Evolutionary conservation across 2,329 filamentous ascomycete genomes (phyloP).

Genomic region (Venturia oleaginea): DNA sequence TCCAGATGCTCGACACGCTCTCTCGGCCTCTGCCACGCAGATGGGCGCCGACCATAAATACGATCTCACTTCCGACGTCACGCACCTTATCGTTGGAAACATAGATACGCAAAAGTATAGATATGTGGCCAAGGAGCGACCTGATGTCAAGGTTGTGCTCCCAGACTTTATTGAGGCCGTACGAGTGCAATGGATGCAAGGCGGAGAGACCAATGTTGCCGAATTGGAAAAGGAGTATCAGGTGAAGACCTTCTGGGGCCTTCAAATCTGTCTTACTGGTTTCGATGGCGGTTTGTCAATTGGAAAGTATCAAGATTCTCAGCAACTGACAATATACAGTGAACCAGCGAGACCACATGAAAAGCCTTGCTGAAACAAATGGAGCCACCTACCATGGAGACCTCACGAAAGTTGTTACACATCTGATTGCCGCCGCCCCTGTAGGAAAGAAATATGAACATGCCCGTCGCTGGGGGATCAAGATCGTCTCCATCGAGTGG

Average conservation of each 20-base stretch:
- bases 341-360: conserved; percentile 56
- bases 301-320: conserved; percentile 25
- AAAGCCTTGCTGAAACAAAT: conserved; percentile 56
- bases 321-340: not conserved
- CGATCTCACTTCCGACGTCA: conserved; percentile 92
- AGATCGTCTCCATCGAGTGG: conserved; percentile 76
- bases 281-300: conserved; percentile 47
- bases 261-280: conserved; percentile 60
- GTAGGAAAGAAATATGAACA: conserved; percentile 85
- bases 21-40: conserved; percentile 58
- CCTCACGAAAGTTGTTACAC: conserved; percentile 77
- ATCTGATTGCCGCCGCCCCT: conserved; percentile 71
- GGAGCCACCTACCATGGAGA: conserved; percentile 84
- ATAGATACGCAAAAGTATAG: conserved; percentile 89
- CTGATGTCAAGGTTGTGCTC: conserved; percentile 75
- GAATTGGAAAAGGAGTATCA: conserved; percentile 59
- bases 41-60: conserved; percentile 84
- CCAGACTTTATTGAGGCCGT: conserved; percentile 80
- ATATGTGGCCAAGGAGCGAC: conserved; percentile 82
- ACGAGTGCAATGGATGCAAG: conserved; percentile 69
- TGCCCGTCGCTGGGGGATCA: conserved; percentile 73
- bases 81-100: conserved; percentile 83
- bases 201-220: conserved; percentile 63
- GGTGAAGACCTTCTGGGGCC: conserved; percentile 52
- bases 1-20: conserved; percentile 29